phyloP scores from a whole-genome alignment of 2,329 filamentous ascomycete genomes.

The Verticillium albo-atrum region DNA sequence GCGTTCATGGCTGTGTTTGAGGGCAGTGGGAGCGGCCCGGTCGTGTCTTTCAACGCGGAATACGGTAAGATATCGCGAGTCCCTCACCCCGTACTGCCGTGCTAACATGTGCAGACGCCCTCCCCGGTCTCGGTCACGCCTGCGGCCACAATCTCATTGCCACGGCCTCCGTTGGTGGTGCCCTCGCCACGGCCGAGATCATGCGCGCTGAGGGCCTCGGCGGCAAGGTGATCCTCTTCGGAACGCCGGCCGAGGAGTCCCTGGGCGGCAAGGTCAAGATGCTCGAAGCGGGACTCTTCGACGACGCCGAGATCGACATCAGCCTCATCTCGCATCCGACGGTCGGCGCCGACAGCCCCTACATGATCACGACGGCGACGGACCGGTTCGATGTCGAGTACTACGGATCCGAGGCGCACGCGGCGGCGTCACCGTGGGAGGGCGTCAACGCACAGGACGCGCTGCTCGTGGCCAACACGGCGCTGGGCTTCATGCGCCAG shows the following conservation, averaged over 20 bases:
- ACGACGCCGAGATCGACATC: conserved; percentile 23
- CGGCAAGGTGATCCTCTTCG: conserved; percentile 41
- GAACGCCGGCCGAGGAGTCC: conserved; percentile 47
- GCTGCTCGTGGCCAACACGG: conserved; percentile 17
- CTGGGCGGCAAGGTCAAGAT: conserved; percentile 44
- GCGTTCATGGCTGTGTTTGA: conserved; percentile 38
- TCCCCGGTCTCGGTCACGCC: conserved; percentile 29
- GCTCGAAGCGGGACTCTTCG: conserved; percentile 34
- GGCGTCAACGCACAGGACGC: conserved; percentile 37
- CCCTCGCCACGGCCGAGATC: conserved; percentile 39
- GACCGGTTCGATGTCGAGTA: background rate
- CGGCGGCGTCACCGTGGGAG: conserved; percentile 33
- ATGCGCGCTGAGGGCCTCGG: conserved; percentile 34
- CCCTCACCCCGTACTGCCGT: conserved; percentile 37
- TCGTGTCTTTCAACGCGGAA: conserved; percentile 37
- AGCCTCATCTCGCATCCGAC: conserved; percentile 23
- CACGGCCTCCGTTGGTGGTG: conserved; percentile 39
- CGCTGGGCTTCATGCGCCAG: conserved; percentile 23
- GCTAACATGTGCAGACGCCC: conserved; percentile 34
- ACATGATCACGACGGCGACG: background rate
- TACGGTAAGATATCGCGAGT: conserved; percentile 28
- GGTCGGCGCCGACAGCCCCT: background rate
- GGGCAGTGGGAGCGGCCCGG: conserved; percentile 27
- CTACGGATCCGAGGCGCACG: conserved; percentile 19
- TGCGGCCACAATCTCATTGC: conserved; percentile 39